Base-by-base conservation (phyloP, 2,329 filamentous ascomycete genomes). In the Endoconidiophora laricicola region DNA sequence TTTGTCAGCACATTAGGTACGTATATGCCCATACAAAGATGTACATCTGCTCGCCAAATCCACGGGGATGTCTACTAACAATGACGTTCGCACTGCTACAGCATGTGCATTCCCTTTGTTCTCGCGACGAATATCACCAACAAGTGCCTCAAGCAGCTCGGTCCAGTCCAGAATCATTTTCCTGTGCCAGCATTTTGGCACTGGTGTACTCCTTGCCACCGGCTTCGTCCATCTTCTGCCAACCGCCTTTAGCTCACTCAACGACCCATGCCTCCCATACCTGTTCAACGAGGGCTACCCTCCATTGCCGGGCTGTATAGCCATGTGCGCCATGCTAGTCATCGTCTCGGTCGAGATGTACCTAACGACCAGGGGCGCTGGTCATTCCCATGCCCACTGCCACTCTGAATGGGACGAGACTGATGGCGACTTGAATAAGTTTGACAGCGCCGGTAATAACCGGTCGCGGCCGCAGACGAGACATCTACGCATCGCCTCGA, bases 311-410 rank as follows among this genome's bases (percentile, higher is more conserved):
- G 86, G 87, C 2, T 71, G 91, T 44, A 76, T 94, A 44, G 83
- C 85, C 50, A 90, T 94, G 83, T 64, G 79, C 7, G 79, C 83
- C 9, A 83, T 86, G n/a, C 71, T 94, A 53, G 68, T 83, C 3
- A 87, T 95, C 2, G 85, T 94, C 5, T 76, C 78, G 2, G 74
- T 95, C 48, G 90, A 96, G 63, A 94, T 91, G 66, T 86, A 87
- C 62, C 80, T 96, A 57, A 87, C 86, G 0, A 83, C 81, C 2
- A 66, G 76, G 50, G 78, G 78, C 41, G 78, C 77, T 1, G 70
- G 74, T 1, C 78, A 78, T 58, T 74, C 73, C 1, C 74, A 80
- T 58, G 71, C 73, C 1, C 76, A 79, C 55, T 62, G 67, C 29
- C 68, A 67, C 50, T 60, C 60, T 9, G 63, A 63, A 33, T 74